Percentiles rank a stretch among this genome's conserved stretches.
Conservation (phyloP, 2,329 filamentous ascomycete species). For the Xenosphaeropsis pyriputrescens region DNA sequence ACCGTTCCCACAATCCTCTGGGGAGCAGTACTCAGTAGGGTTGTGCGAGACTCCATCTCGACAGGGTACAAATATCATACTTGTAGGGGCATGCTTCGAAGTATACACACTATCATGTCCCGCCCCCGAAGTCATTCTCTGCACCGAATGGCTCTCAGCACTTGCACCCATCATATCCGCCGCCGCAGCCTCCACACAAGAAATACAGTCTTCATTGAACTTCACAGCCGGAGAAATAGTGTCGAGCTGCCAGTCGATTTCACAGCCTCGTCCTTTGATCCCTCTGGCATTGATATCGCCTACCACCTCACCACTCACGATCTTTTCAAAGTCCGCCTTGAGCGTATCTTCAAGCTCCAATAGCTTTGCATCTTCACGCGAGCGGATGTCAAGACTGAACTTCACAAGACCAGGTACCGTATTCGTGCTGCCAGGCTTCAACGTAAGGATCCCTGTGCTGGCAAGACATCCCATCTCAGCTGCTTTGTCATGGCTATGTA, state of each 20-base stretch:
- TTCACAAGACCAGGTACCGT: slow-evolving; percentile 55
- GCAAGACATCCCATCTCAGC: slow-evolving; percentile 44
- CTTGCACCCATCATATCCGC: slow-evolving; percentile 36
- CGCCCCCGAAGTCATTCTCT: slow-evolving; percentile 45
- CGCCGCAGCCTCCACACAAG: slow-evolving; percentile 45
- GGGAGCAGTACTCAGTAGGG: slow-evolving; percentile 43
- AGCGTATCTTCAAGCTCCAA: slow-evolving; percentile 40
- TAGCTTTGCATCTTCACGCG: slow-evolving; percentile 38
- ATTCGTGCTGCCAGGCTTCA: slow-evolving; percentile 56
- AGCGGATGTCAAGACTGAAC: slow-evolving; percentile 55
- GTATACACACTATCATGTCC: slow-evolving; percentile 49
- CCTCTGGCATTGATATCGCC: slow-evolving; percentile 26
- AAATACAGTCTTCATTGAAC: slow-evolving; percentile 55
- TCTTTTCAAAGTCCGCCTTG: slow-evolving; percentile 38
- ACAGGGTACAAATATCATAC: slow-evolving; percentile 53
- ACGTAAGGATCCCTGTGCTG: slow-evolving; percentile 53
- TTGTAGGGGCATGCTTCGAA: slow-evolving; percentile 38
- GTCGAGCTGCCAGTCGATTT: slow-evolving; percentile 43
- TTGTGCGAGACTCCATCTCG: slow-evolving; percentile 47
- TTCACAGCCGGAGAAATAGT: slow-evolving; percentile 44
- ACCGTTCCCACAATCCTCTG: slow-evolving; percentile 41
- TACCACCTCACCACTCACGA: slow-evolving; percentile 41
- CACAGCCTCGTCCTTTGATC: slow-evolving; percentile 32
- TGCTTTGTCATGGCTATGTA: slow-evolving; percentile 49
- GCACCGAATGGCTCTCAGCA: slow-evolving; percentile 27